phyloP scores from a whole-genome alignment of 257 asterid genomes.

The Primulina tabacum region DNA sequence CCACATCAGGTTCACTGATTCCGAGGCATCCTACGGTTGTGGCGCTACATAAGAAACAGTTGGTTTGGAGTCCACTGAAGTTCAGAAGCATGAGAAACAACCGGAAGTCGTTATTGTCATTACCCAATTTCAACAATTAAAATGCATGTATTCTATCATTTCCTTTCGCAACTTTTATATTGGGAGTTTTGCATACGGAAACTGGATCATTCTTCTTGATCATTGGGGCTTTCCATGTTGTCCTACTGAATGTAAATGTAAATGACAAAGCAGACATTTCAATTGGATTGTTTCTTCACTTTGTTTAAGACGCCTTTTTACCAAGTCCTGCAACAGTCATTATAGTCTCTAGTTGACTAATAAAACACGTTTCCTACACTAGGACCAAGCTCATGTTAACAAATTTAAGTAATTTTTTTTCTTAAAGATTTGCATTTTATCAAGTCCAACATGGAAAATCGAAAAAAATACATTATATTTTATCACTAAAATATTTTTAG shows the following conservation, averaged over 20 bases:
- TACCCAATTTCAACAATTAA: not conserved
- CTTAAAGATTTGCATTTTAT: no score
- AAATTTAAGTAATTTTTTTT: no score
- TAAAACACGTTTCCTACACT: no score
- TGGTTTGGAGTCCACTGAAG: conserved; percentile 68
- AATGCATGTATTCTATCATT: not conserved
- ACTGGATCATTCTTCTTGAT: not conserved
- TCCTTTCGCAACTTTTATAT: not conserved
- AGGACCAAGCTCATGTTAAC: no score
- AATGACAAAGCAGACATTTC: not conserved
- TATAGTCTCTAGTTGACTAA: no score
- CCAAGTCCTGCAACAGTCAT: not conserved
- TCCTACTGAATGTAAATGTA: not conserved
- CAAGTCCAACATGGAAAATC: no score
- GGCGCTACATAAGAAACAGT: conserved; percentile 54
- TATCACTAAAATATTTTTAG: no score
- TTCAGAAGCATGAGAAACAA: conserved; percentile 37
- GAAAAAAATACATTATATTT: no score
- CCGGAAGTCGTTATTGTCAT: conserved; percentile 33
- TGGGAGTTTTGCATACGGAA: not conserved
- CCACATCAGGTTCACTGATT: conserved; percentile 42
- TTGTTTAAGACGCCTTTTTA: not conserved
- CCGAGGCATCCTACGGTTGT: conserved; percentile 63
- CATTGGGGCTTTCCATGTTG: not conserved
- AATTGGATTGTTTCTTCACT: no score